These are phyloP conservation scores for Ganoderma leucocontextum DNA, from an alignment of 1,284 basidiomycete genomes.

Conservation along the genomic window DNA sequence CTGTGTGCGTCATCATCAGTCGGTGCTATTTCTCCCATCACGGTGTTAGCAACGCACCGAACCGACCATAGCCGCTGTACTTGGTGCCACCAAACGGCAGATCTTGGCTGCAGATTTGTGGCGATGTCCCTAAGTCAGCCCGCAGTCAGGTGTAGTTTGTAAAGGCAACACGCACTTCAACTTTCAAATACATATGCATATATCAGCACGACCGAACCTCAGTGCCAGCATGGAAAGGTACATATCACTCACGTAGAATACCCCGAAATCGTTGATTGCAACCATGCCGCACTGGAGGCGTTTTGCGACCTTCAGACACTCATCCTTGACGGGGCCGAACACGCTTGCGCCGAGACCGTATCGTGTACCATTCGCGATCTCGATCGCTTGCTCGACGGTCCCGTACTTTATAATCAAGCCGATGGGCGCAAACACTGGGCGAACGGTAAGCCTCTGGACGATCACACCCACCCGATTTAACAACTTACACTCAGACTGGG, in stretches of 20 bases:
- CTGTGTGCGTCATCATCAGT: slow-evolving; percentile 45
- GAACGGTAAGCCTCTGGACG: slow-evolving; percentile 21
- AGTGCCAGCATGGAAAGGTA: background rate
- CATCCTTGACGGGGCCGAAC: slow-evolving; percentile 84
- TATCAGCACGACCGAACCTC: slow-evolving; percentile 4
- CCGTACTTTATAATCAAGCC: slow-evolving; percentile 87
- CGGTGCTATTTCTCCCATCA: slow-evolving; percentile 15
- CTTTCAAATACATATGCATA: slow-evolving; percentile 44
- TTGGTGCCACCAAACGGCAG: slow-evolving; percentile 95
- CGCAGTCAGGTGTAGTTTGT: background rate
- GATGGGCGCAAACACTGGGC: slow-evolving; percentile 87
- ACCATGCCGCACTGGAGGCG: slow-evolving; percentile 95
- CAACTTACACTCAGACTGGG: slow-evolving; percentile 78
- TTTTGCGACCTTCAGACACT: slow-evolving; percentile 83
- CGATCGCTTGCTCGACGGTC: slow-evolving; percentile 82
- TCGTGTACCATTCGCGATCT: slow-evolving; percentile 85
- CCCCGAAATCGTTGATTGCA: slow-evolving; percentile 93
- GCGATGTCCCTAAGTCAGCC: slow-evolving; percentile 18
- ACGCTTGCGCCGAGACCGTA: slow-evolving; percentile 96
- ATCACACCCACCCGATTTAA: background rate
- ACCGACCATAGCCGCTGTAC: slow-evolving; percentile 89
- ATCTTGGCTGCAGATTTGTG: slow-evolving; percentile 73
- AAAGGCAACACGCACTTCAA: slow-evolving; percentile 59
- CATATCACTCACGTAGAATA: slow-evolving; percentile 79
- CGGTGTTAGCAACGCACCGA: slow-evolving; percentile 59